Evolutionary conservation across 1,284 basidiomycete genomes (phyloP).

Genomic region (Mycosarcoma maydis): DNA sequence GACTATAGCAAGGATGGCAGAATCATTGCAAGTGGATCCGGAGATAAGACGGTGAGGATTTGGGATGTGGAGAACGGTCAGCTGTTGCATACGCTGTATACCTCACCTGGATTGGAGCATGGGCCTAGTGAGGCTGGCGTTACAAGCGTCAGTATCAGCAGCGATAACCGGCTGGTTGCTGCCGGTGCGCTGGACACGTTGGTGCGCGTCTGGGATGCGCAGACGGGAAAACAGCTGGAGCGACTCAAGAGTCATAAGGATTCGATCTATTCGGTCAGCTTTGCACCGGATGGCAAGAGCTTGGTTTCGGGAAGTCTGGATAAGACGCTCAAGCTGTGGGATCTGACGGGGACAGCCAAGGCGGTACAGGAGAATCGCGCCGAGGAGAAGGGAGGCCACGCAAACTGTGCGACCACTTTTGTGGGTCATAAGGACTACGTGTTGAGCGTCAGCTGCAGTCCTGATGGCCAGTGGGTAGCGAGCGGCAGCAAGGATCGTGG

Average conservation of each 20-base stretch:
- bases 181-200: constrained; percentile 84
- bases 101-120: constrained; percentile 68
- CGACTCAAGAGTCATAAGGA: constrained; percentile 82
- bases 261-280: constrained; percentile 84
- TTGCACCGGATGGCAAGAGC: constrained; percentile 81
- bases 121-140: constrained; percentile 78
- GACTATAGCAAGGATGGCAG: constrained; percentile 82
- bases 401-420: constrained; percentile 79
- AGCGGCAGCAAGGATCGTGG: constrained; percentile 89
- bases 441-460: constrained; percentile 80
- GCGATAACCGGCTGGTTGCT: constrained; percentile 81
- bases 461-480: constrained; percentile 86
- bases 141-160: constrained; percentile 78
- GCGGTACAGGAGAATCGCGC: constrained; percentile 53
- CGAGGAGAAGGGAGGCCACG: constrained; percentile 63
- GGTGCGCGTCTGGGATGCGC: constrained; percentile 86
- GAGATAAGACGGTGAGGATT: constrained; percentile 86
- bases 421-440: constrained; percentile 89
- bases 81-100: constrained; percentile 63
- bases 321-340: constrained; percentile 88
- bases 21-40: constrained; percentile 85
- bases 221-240: constrained; percentile 77
- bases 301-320: constrained; percentile 85
- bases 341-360: constrained; percentile 72
- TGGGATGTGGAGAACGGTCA: constrained; percentile 80